These are phyloP conservation scores for Luffa acutangula DNA, from an alignment of 306 rosid species.

Conservation along the genomic window DNA sequence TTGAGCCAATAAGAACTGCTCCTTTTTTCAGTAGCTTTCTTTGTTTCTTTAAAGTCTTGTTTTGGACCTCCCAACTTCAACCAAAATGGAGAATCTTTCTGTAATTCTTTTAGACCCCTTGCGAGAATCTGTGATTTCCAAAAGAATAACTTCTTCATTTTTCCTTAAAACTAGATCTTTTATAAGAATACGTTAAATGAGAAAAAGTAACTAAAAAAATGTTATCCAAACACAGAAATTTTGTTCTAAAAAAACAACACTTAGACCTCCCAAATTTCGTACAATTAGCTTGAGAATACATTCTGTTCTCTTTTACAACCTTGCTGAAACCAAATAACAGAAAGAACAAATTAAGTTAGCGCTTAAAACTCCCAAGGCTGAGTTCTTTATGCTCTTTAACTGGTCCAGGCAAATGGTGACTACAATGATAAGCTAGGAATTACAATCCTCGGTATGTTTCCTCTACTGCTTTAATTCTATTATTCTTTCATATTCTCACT, in stretches of 20 bases:
- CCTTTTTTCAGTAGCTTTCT: not conserved
- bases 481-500: not conserved
- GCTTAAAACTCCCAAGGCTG: not conserved
- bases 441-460: slow-evolving; percentile 32
- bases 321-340: too few species aligned
- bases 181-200: not conserved
- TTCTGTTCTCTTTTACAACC: not conserved
- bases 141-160: not conserved
- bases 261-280: not conserved
- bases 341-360: not conserved
- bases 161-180: not conserved
- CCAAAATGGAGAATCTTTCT: not conserved
- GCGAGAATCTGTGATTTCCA: not conserved
- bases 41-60: not conserved
- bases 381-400: slow-evolving; percentile 13
- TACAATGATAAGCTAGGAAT: slow-evolving; percentile 38
- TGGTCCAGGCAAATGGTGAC: slow-evolving; percentile 36
- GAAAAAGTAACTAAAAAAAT: not conserved
- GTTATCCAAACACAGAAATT: not conserved
- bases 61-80: not conserved
- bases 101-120: not conserved
- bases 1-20: not conserved
- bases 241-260: not conserved
- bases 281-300: not conserved
- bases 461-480: slow-evolving; percentile 1